Evolutionary conservation across 192 early-diverging fungal species (phyloP).

Genomic region (Thoreauomyces humboldtii): DNA sequence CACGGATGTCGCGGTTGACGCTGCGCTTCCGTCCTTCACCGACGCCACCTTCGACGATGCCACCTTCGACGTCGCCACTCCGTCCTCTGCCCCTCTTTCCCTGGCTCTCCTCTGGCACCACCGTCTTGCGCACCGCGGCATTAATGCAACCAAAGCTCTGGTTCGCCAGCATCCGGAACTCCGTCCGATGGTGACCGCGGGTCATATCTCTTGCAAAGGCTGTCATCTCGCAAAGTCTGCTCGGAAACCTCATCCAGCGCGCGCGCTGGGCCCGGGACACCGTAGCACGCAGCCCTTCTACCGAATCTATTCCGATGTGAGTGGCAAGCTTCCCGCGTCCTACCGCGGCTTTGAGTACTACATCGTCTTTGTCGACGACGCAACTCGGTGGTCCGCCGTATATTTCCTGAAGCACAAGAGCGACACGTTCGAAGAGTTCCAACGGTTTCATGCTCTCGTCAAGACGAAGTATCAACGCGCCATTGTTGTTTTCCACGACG

Average conservation of each 20-base stretch:
- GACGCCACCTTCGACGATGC: no score
- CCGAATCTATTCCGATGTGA: neutral
- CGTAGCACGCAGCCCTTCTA: neutral
- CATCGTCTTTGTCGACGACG: neutral
- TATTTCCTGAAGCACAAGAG: neutral
- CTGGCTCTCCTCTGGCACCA: neutral
- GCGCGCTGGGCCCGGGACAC: neutral
- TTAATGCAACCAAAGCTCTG: neutral
- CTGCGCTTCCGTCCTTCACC: no score
- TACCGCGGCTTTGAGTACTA: no score
- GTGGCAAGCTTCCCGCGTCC: neutral
- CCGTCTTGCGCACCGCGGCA: neutral
- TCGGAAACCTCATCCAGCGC: neutral
- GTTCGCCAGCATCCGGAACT: neutral
- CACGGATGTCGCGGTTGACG: no score
- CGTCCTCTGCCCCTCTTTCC: no score
- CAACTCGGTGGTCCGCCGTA: neutral
- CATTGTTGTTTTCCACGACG: no score
- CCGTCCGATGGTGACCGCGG: neutral
- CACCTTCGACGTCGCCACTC: no score
- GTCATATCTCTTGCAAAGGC: neutral
- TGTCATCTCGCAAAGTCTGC: neutral
- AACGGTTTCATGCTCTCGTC: no score
- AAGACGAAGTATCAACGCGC: no score
- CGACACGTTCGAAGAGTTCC: neutral